These are phyloP conservation scores for Mesembryanthemum crystallinum DNA, from an alignment of 148 eudicot species.

Conservation along the genomic window DNA sequence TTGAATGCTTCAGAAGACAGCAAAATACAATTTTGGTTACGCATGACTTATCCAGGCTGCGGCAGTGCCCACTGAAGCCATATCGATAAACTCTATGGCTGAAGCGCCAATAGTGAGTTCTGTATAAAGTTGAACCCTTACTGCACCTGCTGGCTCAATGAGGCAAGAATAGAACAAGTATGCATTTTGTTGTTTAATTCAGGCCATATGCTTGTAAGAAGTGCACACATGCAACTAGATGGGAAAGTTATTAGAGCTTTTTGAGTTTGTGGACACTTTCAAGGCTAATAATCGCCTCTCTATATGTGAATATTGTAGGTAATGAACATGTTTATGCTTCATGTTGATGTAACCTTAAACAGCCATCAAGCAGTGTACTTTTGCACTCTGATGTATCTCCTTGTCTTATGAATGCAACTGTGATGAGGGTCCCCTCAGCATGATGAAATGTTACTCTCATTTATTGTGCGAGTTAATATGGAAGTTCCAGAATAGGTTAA, in stretches of 20 bases:
- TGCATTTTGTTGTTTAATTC: background rate
- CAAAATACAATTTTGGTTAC: conserved; percentile 30
- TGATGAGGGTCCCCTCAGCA: background rate
- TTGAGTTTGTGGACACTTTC: conserved; percentile 13
- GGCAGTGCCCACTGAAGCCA: background rate
- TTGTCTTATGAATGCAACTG: conserved; percentile 7
- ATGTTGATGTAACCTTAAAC: conserved; percentile 25
- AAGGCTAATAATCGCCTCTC: conserved; percentile 19
- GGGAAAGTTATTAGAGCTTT: conserved; percentile 25
- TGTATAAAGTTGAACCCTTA: conserved; percentile 15
- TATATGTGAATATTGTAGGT: conserved; percentile 35
- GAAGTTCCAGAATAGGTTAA: background rate
- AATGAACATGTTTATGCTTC: conserved; percentile 27
- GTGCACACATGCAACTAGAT: conserved; percentile 22
- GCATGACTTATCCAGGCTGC: background rate
- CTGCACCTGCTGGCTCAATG: conserved; percentile 1
- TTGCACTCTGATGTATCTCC: conserved; percentile 32
- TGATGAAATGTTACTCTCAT: background rate
- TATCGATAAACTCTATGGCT: conserved; percentile 7
- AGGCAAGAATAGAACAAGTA: background rate
- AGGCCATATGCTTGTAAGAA: conserved; percentile 25
- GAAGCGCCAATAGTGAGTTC: conserved; percentile 7
- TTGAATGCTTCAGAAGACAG: conserved; percentile 9
- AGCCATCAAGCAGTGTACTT: conserved; percentile 33
- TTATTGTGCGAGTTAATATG: background rate